phyloP scores from a whole-genome alignment of 179 eudicot species.

The Actinidia arguta region DNA sequence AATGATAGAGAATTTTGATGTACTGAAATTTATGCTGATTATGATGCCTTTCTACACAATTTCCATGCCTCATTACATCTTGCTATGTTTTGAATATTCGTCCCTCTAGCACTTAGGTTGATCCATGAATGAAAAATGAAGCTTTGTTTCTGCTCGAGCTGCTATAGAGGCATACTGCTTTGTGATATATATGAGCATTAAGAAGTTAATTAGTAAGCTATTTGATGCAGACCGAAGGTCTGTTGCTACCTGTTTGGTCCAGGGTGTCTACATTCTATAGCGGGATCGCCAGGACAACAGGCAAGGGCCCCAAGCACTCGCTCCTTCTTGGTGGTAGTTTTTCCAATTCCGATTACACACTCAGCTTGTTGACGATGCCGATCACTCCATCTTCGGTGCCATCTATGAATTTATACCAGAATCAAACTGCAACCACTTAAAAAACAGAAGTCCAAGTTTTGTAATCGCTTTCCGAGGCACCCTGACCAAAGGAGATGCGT shows the following conservation, averaged over 20 bases:
- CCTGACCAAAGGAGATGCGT: constrained; percentile 70
- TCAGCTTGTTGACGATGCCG: constrained; percentile 77
- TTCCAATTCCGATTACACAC: constrained; percentile 63
- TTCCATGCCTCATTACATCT: too few species aligned
- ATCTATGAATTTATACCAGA: constrained; percentile 60
- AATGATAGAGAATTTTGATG: background rate
- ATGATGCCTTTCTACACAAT: background rate
- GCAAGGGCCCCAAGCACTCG: constrained; percentile 57
- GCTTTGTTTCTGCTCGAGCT: background rate
- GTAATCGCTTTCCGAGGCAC: constrained; percentile 92
- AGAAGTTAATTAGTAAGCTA: background rate
- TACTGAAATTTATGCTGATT: background rate
- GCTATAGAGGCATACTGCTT: background rate
- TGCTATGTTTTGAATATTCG: background rate
- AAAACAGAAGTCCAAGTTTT: constrained; percentile 50
- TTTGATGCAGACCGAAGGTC: constrained; percentile 74
- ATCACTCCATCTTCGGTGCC: constrained; percentile 83
- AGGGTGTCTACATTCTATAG: constrained; percentile 87
- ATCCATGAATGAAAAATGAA: background rate
- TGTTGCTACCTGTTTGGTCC: constrained; percentile 82
- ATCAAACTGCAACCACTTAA: constrained; percentile 22
- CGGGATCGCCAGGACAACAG: constrained; percentile 92
- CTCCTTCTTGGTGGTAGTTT: constrained; percentile 87
- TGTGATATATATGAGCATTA: background rate
- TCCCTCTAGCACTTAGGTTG: background rate